Conservation (phyloP, 495 filamentous ascomycete genomes). For the Margaritispora aquatica region DNA sequence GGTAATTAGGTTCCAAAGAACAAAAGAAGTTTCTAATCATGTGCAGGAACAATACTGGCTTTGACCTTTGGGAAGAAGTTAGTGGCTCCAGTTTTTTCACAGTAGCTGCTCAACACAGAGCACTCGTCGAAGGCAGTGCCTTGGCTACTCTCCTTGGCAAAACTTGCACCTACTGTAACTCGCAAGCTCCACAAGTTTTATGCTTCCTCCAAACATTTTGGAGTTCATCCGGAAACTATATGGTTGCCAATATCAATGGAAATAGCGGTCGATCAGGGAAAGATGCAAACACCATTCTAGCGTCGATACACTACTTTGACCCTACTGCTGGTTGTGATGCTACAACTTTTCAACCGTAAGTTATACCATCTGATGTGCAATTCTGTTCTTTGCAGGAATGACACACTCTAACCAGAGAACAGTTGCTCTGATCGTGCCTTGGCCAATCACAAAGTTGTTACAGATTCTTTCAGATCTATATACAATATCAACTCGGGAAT, state of each 20-base stretch:
- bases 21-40: constrained; percentile 1
- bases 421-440: constrained; percentile 31
- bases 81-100: constrained; percentile 57
- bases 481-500: constrained; percentile 45
- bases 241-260: constrained; percentile 38
- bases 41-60: constrained; percentile 37
- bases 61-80: constrained; percentile 49
- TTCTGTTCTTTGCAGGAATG: too few species aligned
- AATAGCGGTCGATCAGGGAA: constrained; percentile 36
- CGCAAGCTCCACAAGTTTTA: constrained; percentile 42
- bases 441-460: constrained; percentile 42
- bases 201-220: constrained; percentile 46
- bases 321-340: constrained; percentile 39
- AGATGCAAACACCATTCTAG: constrained; percentile 42
- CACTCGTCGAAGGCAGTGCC: constrained; percentile 31
- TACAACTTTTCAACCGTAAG: constrained; percentile 44
- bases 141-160: constrained; percentile 24
- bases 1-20: constrained; percentile 35
- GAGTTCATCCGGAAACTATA: constrained; percentile 30
- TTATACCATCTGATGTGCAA: too few species aligned
- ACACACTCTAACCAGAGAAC: not conserved
- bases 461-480: constrained; percentile 39
- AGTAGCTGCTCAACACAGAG: constrained; percentile 42
- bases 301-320: constrained; percentile 41
- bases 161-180: constrained; percentile 35